phyloP scores from a whole-genome alignment of 768 basidiomycete species.

The Favolaschia claudopus region DNA sequence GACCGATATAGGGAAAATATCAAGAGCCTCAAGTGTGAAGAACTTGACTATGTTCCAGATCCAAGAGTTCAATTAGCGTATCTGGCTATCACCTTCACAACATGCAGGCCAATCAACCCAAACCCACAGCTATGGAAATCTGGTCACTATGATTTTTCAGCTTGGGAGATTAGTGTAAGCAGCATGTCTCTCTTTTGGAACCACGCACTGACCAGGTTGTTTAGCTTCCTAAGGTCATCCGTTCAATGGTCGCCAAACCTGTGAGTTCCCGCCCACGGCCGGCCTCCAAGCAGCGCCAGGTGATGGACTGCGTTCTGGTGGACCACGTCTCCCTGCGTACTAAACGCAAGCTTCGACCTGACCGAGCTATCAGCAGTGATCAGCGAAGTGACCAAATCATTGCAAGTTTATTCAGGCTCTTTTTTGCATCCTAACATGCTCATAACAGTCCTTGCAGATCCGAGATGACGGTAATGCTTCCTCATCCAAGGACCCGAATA shows the following conservation, averaged over 20 bases:
- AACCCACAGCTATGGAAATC: conserved; percentile 38
- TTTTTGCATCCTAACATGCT: no score
- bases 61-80: conserved; percentile 47
- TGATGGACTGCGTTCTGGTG: conserved; percentile 11
- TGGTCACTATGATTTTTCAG: conserved; percentile 69
- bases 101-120: conserved; percentile 55
- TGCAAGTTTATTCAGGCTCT: no score
- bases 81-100: conserved; percentile 54
- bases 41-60: conserved; percentile 44
- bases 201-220: background rate
- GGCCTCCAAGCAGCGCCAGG: background rate
- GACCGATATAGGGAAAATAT: conserved; percentile 25
- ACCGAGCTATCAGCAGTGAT: background rate
- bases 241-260: background rate
- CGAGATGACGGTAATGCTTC: no score
- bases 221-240: background rate
- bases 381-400: background rate
- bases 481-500: no score
- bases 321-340: background rate
- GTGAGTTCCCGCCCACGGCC: no score
- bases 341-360: conserved; percentile 4
- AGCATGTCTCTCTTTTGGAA: background rate
- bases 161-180: conserved; percentile 17
- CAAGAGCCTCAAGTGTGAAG: conserved; percentile 39
- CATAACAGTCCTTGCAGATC: no score